Percentiles rank a stretch among this genome's conserved stretches.
These are phyloP conservation scores for Ophiocordyceps australis DNA, from an alignment of 2,329 filamentous ascomycete species.

Conservation along the genomic window DNA sequence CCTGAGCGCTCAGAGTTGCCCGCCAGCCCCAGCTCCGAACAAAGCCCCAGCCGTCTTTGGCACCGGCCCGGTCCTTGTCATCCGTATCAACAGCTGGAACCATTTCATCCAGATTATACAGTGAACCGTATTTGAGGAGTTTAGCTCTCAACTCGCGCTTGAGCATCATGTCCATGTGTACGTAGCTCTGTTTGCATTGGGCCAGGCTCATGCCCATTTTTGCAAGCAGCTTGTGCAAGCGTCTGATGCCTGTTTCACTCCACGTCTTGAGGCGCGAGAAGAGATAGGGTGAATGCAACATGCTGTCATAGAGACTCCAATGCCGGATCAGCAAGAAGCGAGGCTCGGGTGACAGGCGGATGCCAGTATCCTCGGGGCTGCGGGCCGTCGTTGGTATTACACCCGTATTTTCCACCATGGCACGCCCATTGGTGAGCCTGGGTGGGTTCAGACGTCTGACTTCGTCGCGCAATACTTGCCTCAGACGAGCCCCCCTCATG, in stretches of 20 bases:
- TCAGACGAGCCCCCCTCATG: slow-evolving; percentile 64
- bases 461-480: slow-evolving; percentile 78
- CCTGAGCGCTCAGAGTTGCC: slow-evolving; percentile 79
- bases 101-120: slow-evolving; percentile 87
- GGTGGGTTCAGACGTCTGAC: slow-evolving; percentile 84
- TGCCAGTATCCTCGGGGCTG: slow-evolving; percentile 80
- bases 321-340: slow-evolving; percentile 84
- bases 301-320: slow-evolving; percentile 96
- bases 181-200: slow-evolving; percentile 90
- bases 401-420: slow-evolving; percentile 50
- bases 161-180: slow-evolving; percentile 95
- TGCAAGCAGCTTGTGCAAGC: slow-evolving; percentile 81
- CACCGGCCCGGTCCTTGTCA: slow-evolving; percentile 47
- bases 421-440: slow-evolving; percentile 41
- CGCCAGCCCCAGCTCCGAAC: slow-evolving; percentile 97
- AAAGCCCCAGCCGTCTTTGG: slow-evolving; percentile 91
- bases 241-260: slow-evolving; percentile 76
- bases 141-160: slow-evolving; percentile 76
- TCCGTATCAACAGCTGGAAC: slow-evolving; percentile 64
- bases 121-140: slow-evolving; percentile 74
- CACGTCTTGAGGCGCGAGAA: slow-evolving; percentile 85
- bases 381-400: slow-evolving; percentile 77
- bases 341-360: slow-evolving; percentile 83
- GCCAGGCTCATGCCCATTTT: slow-evolving; percentile 95
- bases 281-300: slow-evolving; percentile 92